These are phyloP conservation scores for Rhinocladiella mackenziei DNA, from an alignment of 2,329 filamentous ascomycete species.

Conservation along the genomic window DNA sequence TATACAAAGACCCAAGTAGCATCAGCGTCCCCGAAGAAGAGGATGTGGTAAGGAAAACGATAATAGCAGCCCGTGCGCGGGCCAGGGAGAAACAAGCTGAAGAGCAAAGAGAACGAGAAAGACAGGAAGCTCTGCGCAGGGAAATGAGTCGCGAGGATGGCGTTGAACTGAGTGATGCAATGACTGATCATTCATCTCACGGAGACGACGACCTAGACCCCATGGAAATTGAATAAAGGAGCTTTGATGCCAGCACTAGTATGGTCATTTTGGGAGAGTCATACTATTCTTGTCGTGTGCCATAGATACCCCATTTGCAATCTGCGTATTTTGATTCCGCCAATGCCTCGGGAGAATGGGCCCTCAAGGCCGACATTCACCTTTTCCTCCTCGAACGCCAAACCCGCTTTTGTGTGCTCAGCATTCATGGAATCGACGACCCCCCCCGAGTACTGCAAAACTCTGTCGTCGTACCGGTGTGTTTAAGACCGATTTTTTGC, in stretches of 20 bases:
- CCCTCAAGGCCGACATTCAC: not conserved
- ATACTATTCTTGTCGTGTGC: not conserved
- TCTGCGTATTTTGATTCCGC: not conserved
- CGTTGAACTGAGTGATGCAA: constrained; percentile 15
- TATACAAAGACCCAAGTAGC: constrained; percentile 76
- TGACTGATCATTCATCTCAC: constrained; percentile 13
- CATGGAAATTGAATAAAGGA: constrained; percentile 31
- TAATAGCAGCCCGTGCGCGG: constrained; percentile 71
- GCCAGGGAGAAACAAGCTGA: constrained; percentile 50
- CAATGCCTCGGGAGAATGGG: not conserved
- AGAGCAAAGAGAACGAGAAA: constrained; percentile 13
- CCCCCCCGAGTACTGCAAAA: no score
- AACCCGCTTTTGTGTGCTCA: not conserved
- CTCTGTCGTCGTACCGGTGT: no score
- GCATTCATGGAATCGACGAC: no score
- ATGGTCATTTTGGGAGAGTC: not conserved
- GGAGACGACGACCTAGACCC: constrained; percentile 24
- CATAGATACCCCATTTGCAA: constrained; percentile 1
- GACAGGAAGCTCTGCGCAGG: not conserved
- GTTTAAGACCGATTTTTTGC: not conserved
- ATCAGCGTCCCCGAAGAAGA: constrained; percentile 70
- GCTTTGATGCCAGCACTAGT: not conserved
- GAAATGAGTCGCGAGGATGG: not conserved
- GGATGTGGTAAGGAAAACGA: constrained; percentile 75
- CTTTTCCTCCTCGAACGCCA: not conserved